A percentile compares a stretch with the other conserved stretches of the same genome.
Evolutionary conservation across 2,329 filamentous ascomycete genomes (phyloP).

Genomic region (Beauveria brongniartii): DNA sequence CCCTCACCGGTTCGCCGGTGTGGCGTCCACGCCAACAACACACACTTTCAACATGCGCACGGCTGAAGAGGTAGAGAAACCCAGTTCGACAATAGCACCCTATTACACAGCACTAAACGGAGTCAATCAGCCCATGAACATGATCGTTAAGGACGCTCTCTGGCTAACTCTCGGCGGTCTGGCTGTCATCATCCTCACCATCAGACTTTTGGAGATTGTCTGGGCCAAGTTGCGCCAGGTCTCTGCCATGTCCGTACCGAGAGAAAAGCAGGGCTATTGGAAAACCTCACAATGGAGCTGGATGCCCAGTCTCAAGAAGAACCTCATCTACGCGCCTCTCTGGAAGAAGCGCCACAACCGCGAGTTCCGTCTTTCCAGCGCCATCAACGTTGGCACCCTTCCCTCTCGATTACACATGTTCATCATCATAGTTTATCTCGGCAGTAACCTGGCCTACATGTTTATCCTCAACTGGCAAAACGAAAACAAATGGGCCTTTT

Average conservation of each 20-base stretch:
- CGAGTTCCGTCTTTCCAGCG: conserved; percentile 54
- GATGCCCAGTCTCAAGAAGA: conserved; percentile 55
- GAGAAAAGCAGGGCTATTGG: conserved; percentile 51
- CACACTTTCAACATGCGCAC: conserved; percentile 21
- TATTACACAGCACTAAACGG: conserved; percentile 50
- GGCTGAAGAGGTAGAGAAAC: conserved; percentile 20
- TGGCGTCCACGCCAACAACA: conserved; percentile 21
- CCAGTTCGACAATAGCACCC: conserved; percentile 43
- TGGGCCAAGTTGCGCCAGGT: conserved; percentile 52
- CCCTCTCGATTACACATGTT: conserved; percentile 56
- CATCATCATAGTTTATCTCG: conserved; percentile 47
- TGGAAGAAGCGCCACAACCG: conserved; percentile 59
- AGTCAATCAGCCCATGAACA: conserved; percentile 51
- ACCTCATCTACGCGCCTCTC: conserved; percentile 53
- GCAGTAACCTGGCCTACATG: conserved; percentile 56
- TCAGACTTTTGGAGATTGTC: conserved; percentile 45
- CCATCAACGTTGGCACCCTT: conserved; percentile 52
- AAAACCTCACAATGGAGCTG: conserved; percentile 47
- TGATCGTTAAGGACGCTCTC: conserved; percentile 46
- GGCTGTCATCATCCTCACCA: conserved; percentile 42
- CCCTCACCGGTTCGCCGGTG: conserved; percentile 24
- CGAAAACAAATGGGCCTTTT: conserved; percentile 52
- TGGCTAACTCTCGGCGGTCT: conserved; percentile 55
- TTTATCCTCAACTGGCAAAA: conserved; percentile 52
- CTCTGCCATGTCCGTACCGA: conserved; percentile 46